These are phyloP conservation scores for Pythium rhizo-oryzae DNA, from an alignment of 352 stramenopile genomes.

Conservation along the genomic window DNA sequence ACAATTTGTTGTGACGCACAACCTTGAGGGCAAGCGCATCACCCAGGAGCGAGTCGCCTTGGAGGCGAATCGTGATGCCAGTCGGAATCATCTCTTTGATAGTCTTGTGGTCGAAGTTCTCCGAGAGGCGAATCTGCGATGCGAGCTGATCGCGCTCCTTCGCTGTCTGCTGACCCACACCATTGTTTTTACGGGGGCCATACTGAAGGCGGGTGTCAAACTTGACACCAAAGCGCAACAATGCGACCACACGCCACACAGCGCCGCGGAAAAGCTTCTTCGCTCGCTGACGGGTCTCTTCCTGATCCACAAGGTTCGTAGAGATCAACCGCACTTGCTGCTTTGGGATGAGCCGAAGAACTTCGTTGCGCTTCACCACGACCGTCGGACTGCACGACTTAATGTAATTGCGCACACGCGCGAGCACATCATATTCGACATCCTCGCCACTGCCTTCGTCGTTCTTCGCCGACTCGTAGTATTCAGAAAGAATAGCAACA, in stretches of 20 bases:
- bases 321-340: conserved; percentile 86
- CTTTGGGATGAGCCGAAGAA: conserved; percentile 68
- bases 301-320: conserved; percentile 87
- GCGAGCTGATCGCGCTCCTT: conserved; percentile 53
- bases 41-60: conserved; percentile 79
- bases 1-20: conserved; percentile 82
- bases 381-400: conserved; percentile 77
- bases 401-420: conserved; percentile 76
- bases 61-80: conserved; percentile 78
- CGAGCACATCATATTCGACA: conserved; percentile 88
- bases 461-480: conserved; percentile 86
- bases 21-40: conserved; percentile 79
- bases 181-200: conserved; percentile 49
- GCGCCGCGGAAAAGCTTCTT: conserved; percentile 82
- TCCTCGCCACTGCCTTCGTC: conserved; percentile 72
- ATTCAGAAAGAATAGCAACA: conserved; percentile 88
- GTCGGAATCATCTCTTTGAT: conserved; percentile 91
- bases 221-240: conserved; percentile 87
- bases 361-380: conserved; percentile 74
- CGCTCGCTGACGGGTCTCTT: conserved; percentile 79
- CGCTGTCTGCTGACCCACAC: conserved; percentile 17
- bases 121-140: conserved; percentile 81
- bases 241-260: conserved; percentile 87
- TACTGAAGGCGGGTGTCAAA: conserved; percentile 86
- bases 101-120: conserved; percentile 91